Percentiles rank a stretch among this genome's conserved stretches.
Evolutionary conservation across 176 grass and related monocot species (phyloP).

Genomic region (bread wheat (Triticum aestivum)): IWGSC_CS_RefSeq_v2.1 NC_057806.1:177924809-177925308

Average conservation of each 20-base stretch:
- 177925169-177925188: background rate
- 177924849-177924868: background rate
- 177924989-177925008: background rate
- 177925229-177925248: background rate
- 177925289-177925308: constrained; percentile 39
- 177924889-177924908: background rate
- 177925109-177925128: background rate
- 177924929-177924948: background rate
- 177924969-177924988: background rate
- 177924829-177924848: background rate
- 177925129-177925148: background rate
- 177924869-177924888: background rate
- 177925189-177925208: background rate
- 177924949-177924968: background rate
- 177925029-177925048: background rate
- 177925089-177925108: background rate
- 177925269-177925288: constrained; percentile 47
- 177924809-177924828: background rate
- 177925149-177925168: background rate
- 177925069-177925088: background rate
- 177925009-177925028: background rate
- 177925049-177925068: background rate
- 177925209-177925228: background rate
- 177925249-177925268: constrained; percentile 42
- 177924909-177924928: background rate